phyloP scores from a whole-genome alignment of 2,329 filamentous ascomycete genomes.

The Didymella sp. region DNA sequence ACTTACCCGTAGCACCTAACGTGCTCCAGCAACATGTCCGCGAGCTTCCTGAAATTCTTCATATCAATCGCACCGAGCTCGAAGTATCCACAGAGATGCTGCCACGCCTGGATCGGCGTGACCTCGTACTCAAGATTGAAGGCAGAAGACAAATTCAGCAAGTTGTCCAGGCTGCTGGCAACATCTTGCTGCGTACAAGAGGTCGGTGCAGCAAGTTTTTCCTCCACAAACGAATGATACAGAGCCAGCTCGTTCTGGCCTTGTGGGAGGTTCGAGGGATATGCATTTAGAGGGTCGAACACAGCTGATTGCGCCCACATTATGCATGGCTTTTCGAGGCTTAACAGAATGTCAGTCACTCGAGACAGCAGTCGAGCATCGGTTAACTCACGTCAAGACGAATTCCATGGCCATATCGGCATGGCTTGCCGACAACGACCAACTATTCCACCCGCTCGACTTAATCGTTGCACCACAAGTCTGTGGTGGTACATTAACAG shows the following conservation, averaged over 20 bases:
- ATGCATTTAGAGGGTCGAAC: constrained; percentile 9
- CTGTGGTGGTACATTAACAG: background rate
- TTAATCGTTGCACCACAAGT: background rate
- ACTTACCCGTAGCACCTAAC: constrained; percentile 46
- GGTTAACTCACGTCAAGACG: constrained; percentile 40
- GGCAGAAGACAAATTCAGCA: constrained; percentile 26
- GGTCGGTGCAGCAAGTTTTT: background rate
- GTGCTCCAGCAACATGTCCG: constrained; percentile 31
- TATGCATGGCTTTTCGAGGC: constrained; percentile 47
- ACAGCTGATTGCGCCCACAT: constrained; percentile 34
- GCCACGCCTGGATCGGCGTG: constrained; percentile 49
- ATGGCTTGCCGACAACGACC: constrained; percentile 12
- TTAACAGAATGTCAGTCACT: constrained; percentile 23
- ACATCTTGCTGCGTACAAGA: background rate
- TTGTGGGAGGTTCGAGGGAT: background rate
- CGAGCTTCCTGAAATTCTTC: constrained; percentile 28
- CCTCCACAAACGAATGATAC: constrained; percentile 4
- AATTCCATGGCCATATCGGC: constrained; percentile 40
- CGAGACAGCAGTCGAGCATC: background rate
- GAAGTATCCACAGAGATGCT: constrained; percentile 34
- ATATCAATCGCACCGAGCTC: constrained; percentile 31
- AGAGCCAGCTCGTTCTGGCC: background rate
- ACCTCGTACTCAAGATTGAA: constrained; percentile 36
- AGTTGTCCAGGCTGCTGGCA: constrained; percentile 25
- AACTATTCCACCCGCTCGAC: background rate